These are phyloP conservation scores for Thielaviopsis populi DNA, from an alignment of 2,329 filamentous ascomycete genomes.

Conservation along the genomic window DNA sequence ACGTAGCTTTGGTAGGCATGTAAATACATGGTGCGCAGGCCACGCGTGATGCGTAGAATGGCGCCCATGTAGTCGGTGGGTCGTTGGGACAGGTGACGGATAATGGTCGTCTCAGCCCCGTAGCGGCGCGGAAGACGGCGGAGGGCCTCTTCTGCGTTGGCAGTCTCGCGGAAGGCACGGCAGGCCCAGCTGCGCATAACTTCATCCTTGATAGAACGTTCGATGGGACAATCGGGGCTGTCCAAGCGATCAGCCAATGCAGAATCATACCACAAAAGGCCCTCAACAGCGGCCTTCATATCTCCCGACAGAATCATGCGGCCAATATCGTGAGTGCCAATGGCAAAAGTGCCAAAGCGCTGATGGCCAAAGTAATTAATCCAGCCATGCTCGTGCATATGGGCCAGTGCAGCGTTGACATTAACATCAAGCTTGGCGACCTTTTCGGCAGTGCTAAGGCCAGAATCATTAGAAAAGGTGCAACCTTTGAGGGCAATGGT, in stretches of 20 bases:
- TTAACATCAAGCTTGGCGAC: slow-evolving; percentile 25
- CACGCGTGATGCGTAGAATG: slow-evolving; percentile 62
- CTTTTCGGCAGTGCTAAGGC: slow-evolving; percentile 21
- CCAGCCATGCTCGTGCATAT: slow-evolving; percentile 62
- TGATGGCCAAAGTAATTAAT: slow-evolving; percentile 98
- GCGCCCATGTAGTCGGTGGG: slow-evolving; percentile 66
- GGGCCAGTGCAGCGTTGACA: slow-evolving; percentile 44
- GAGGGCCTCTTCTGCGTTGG: slow-evolving; percentile 45
- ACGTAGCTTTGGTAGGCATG: slow-evolving; percentile 92
- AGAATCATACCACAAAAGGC: slow-evolving; percentile 59
- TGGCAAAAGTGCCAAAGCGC: slow-evolving; percentile 77
- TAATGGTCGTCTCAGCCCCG: slow-evolving; percentile 61
- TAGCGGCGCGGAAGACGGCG: slow-evolving; percentile 64
- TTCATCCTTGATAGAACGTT: slow-evolving; percentile 57
- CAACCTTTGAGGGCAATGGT: slow-evolving; percentile 82
- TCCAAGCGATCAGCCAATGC: slow-evolving; percentile 37
- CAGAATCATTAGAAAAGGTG: slow-evolving; percentile 17
- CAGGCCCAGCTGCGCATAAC: slow-evolving; percentile 64
- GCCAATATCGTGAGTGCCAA: slow-evolving; percentile 74
- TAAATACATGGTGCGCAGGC: slow-evolving; percentile 82
- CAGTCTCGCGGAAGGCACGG: slow-evolving; percentile 48
- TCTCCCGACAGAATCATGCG: slow-evolving; percentile 69
- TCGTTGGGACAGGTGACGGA: slow-evolving; percentile 54
- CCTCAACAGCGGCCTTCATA: slow-evolving; percentile 63
- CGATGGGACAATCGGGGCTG: slow-evolving; percentile 24